A percentile compares a stretch with the other conserved stretches of the same genome.
These are phyloP conservation scores for Annona cherimola DNA, from an alignment of 164 flowering plant species.

Conservation along the genomic window DNA sequence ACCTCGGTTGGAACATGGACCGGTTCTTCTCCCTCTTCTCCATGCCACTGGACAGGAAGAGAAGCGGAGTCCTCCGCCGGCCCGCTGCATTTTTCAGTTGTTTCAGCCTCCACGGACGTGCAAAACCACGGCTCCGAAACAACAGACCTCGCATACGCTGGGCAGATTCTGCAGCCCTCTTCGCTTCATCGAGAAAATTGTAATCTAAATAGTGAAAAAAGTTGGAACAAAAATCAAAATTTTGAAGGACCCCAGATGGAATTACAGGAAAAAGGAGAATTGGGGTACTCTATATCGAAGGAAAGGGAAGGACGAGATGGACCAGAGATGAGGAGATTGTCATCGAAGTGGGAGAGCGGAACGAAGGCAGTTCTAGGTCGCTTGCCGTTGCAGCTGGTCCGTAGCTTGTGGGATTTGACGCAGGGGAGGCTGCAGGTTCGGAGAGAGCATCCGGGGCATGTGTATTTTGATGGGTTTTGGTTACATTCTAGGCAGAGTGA, in stretches of 20 bases:
- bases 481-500: conserved; percentile 22
- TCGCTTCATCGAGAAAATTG: conserved; percentile 67
- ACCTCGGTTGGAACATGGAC: conserved; percentile 51
- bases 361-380: conserved; percentile 18
- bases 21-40: conserved; percentile 57
- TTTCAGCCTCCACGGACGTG: conserved; percentile 38
- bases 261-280: background rate
- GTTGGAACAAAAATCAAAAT: background rate
- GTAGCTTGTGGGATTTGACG: conserved; percentile 31
- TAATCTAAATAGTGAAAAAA: conserved; percentile 41
- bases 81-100: conserved; percentile 46
- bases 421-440: conserved; percentile 31
- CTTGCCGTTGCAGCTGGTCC: conserved; percentile 27
- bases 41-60: conserved; percentile 66
- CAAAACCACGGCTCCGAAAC: conserved; percentile 26
- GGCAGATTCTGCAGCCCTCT: conserved; percentile 72
- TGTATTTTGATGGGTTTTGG: conserved; percentile 22
- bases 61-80: conserved; percentile 38
- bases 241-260: background rate
- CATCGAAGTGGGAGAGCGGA: conserved; percentile 29
- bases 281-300: background rate
- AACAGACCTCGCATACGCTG: conserved; percentile 44
- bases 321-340: conserved; percentile 27
- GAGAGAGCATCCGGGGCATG: conserved; percentile 29
- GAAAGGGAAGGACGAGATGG: background rate